Base-by-base conservation (phyloP, 371 early-diverging fungal genomes). In the Batkoa obscura region DNA sequence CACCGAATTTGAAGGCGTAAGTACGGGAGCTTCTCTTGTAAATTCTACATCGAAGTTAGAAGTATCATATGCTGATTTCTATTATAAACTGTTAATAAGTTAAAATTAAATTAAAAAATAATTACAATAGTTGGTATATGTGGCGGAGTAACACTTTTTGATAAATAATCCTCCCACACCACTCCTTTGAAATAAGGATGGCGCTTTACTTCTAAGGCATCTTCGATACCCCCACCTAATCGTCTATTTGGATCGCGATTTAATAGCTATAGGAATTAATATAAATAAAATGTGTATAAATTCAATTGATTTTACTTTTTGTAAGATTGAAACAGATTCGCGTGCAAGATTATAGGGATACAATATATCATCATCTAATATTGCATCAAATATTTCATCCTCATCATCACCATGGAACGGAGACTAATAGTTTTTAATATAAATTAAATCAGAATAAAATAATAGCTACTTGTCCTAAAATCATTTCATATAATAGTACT, bases 41-140 rank as follows among this genome's bases (percentile, higher is more conserved):
- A 97, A 93, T 70, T 94, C 94, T 34, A 79, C 77, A 58, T 88
- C 97, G 80, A 96, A 96, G 78, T 94, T 93, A 52, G 92, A 89
- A 1, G 84, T 81, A 67, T 96, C 97, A n/a, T 81, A 76, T 30
- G 82, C 23, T 23, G 79, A 12, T 79, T 76, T 15, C 70, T 68
- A 23, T 23, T 23, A 57, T 23, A 23, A 23, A 23, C 23, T 23
- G 23, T 23, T 23, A 23, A 23, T 23, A 23, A 23, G 23, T 23
- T 23, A 23, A 23, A 23, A 23, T 23, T 23, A 23, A 23, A 23
- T 23, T 23, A 23, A 23, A 23, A 23, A 23, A 23, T 23, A 23
- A 23, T 23, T 23, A 23, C 23, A 23, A 88, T 78, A 31, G 72
- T 77, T 39, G 98, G 98, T 47, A 74, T 79, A 71, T 87, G 98